A percentile compares a stretch with the other conserved stretches of the same genome.
Evolutionary conservation across 2,329 filamentous ascomycete genomes (phyloP).

Genomic region (Erysiphe pulchra): DNA sequence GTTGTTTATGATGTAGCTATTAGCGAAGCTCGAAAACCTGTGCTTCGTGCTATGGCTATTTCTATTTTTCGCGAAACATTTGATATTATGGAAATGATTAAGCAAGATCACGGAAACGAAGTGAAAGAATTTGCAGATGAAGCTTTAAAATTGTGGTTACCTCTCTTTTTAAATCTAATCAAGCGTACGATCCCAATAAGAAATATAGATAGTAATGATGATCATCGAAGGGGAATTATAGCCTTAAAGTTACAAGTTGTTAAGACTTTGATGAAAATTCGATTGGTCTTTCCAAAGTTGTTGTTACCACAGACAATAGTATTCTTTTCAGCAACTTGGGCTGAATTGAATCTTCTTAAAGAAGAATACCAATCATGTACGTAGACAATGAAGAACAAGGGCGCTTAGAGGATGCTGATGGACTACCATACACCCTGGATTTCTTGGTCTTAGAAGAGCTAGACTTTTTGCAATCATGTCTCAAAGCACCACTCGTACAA

Average conservation of each 20-base stretch:
- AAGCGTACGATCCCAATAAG: slow-evolving; percentile 43
- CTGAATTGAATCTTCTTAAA: slow-evolving; percentile 54
- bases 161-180: slow-evolving; percentile 62
- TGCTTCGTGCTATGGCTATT: slow-evolving; percentile 61
- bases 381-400: slow-evolving; percentile 68
- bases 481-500: slow-evolving; percentile 69
- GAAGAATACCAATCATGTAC: slow-evolving; percentile 57
- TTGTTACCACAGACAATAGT: slow-evolving; percentile 59
- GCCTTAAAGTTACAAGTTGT: slow-evolving; percentile 83
- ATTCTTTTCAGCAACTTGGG: slow-evolving; percentile 74
- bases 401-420: slow-evolving; percentile 68
- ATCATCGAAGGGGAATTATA: slow-evolving; percentile 56
- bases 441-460: slow-evolving; percentile 83
- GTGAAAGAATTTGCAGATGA: slow-evolving; percentile 81
- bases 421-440: slow-evolving; percentile 81
- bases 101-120: slow-evolving; percentile 69
- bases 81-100: slow-evolving; percentile 86
- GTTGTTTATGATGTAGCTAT: slow-evolving; percentile 62
- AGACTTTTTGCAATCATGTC: slow-evolving; percentile 77
- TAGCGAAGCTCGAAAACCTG: slow-evolving; percentile 46
- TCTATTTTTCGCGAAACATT: slow-evolving; percentile 81
- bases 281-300: slow-evolving; percentile 56
- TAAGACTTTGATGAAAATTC: slow-evolving; percentile 77
- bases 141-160: slow-evolving; percentile 59
- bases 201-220: slow-evolving; percentile 21